Percentiles rank a stretch among this genome's conserved stretches.
Conservation (phyloP, 768 basidiomycete genomes). For the Leccinum boreale region DNA sequence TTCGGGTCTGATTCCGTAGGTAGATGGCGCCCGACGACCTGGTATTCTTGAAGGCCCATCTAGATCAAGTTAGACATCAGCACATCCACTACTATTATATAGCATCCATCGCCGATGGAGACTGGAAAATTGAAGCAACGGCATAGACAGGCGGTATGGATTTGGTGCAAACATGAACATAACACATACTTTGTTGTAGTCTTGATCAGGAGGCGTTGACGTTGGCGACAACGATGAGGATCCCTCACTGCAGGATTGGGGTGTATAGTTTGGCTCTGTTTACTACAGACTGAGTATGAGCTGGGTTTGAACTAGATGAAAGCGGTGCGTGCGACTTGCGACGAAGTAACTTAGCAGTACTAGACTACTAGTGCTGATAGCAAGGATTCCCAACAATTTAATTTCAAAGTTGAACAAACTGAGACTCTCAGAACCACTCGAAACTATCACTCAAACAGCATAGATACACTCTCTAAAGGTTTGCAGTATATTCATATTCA, state of each 20-base stretch:
- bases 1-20: conserved; percentile 90
- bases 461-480: background rate
- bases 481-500: background rate
- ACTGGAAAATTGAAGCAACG: background rate
- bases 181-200: conserved; percentile 28
- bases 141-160: background rate
- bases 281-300: conserved; percentile 15
- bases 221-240: conserved; percentile 25
- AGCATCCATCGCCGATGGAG: conserved; percentile 32
- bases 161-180: background rate
- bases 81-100: conserved; percentile 14
- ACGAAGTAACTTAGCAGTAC: background rate
- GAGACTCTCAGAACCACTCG: background rate
- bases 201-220: conserved; percentile 27
- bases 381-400: background rate
- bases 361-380: too few relatives aligned
- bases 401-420: background rate
- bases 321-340: too few relatives aligned
- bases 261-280: conserved; percentile 28
- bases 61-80: conserved; percentile 25
- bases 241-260: background rate
- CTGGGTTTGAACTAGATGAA: background rate
- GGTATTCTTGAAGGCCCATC: conserved; percentile 89
- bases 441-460: background rate
- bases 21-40: conserved; percentile 96